Conservation (phyloP, 225 moss, liverwort and hornwort genomes). For the Physcomitrium patens region DNA sequence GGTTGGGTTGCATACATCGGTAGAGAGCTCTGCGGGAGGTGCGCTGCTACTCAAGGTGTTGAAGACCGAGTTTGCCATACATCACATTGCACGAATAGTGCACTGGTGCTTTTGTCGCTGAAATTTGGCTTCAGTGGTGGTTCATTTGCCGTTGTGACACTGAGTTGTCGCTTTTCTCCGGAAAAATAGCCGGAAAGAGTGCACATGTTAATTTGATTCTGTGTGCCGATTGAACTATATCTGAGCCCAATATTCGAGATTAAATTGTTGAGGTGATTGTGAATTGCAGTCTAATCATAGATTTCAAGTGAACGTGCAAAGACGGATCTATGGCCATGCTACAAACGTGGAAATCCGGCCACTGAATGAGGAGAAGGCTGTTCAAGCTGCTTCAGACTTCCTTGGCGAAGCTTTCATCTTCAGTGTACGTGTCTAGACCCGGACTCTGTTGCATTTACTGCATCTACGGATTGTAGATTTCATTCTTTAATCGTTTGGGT, state of each 20-base stretch:
- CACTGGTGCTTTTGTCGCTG: constrained; percentile 9
- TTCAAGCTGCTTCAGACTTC: constrained; percentile 91
- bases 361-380: constrained; percentile 88
- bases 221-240: not conserved
- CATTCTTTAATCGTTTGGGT: constrained; percentile 12
- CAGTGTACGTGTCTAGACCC: constrained; percentile 51
- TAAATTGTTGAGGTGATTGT: constrained; percentile 30
- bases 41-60: not conserved
- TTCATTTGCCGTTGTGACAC: constrained; percentile 9
- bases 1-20: not conserved
- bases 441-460: not conserved
- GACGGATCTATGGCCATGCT: constrained; percentile 91
- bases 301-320: constrained; percentile 95
- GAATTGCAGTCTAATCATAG: constrained; percentile 82
- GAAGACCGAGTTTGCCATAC: not conserved
- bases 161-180: not conserved
- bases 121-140: constrained; percentile 5
- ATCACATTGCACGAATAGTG: not conserved
- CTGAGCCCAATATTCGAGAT: not conserved
- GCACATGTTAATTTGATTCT: not conserved
- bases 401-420: constrained; percentile 87
- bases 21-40: not conserved
- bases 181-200: not conserved
- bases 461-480: constrained; percentile 13
- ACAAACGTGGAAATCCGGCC: constrained; percentile 91